Percentiles rank a stretch among this genome's conserved stretches.
phyloP scores from a whole-genome alignment of 202 grass and related monocot species.

The Elaeis oleifera region DNA sequence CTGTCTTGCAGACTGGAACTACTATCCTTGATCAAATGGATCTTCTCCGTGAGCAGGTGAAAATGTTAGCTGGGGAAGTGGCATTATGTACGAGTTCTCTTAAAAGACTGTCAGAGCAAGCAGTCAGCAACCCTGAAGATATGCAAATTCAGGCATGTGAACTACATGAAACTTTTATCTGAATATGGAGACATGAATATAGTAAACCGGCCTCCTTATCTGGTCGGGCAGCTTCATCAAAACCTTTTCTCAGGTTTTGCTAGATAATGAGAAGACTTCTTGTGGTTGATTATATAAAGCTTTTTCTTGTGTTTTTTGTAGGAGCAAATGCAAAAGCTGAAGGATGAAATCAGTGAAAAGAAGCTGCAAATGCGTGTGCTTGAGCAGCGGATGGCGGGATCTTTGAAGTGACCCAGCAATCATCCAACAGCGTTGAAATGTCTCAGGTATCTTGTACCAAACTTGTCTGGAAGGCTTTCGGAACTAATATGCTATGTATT shows the following conservation, averaged over 20 bases:
- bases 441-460: conserved; percentile 47
- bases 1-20: conserved; percentile 61
- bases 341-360: conserved; percentile 82
- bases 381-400: conserved; percentile 74
- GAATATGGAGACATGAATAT: not conserved
- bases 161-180: conserved; percentile 15
- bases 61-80: conserved; percentile 89
- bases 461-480: too few relatives aligned
- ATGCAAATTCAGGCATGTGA: conserved; percentile 47
- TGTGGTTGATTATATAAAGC: conserved; percentile 6
- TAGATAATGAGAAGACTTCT: not conserved
- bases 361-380: conserved; percentile 80
- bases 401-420: conserved; percentile 56
- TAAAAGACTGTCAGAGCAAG: conserved; percentile 86
- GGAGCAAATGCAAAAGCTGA: conserved; percentile 77
- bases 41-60: conserved; percentile 92
- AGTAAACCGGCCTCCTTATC: not conserved
- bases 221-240: conserved; percentile 6
- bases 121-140: conserved; percentile 50
- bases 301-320: conserved; percentile 20
- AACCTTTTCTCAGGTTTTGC: not conserved
- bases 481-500: too few relatives aligned
- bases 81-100: conserved; percentile 92
- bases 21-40: conserved; percentile 98
- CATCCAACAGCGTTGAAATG: conserved; percentile 50